phyloP scores from a whole-genome alignment of 441 rosid genomes.

The Jatropha multifida region DNA sequence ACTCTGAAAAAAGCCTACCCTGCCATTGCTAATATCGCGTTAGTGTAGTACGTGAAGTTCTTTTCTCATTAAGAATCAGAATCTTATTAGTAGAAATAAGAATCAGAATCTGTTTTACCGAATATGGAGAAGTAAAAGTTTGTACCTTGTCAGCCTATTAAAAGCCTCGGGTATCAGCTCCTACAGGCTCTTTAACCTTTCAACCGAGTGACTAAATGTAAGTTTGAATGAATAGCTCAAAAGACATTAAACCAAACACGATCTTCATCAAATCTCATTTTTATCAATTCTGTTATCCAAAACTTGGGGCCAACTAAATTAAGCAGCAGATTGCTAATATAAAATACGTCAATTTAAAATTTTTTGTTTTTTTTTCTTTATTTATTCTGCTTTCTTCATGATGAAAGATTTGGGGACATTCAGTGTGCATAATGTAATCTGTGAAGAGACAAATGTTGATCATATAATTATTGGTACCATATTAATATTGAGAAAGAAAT shows the following conservation, averaged over 20 bases:
- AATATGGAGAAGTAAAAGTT: neutral
- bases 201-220: neutral
- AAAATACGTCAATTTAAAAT: neutral
- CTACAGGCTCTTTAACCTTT: neutral
- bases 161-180: neutral
- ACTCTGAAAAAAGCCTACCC: neutral
- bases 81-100: conserved; percentile 8
- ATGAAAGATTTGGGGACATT: neutral
- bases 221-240: neutral
- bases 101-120: conserved; percentile 6
- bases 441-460: neutral
- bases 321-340: neutral
- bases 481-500: too few relatives aligned
- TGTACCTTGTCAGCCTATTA: neutral
- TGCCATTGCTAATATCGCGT: neutral
- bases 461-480: conserved; percentile 2
- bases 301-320: neutral
- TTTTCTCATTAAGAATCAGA: conserved; percentile 5
- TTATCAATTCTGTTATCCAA: neutral
- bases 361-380: neutral
- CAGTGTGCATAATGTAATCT: neutral
- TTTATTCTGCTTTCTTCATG: neutral
- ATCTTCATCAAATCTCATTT: neutral
- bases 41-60: conserved; percentile 3
- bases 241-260: neutral